Percentiles rank a stretch among this genome's conserved stretches.
These are phyloP conservation scores for Fusarium nygamai DNA, from an alignment of 2,329 filamentous ascomycete genomes.

Conservation along the genomic window DNA sequence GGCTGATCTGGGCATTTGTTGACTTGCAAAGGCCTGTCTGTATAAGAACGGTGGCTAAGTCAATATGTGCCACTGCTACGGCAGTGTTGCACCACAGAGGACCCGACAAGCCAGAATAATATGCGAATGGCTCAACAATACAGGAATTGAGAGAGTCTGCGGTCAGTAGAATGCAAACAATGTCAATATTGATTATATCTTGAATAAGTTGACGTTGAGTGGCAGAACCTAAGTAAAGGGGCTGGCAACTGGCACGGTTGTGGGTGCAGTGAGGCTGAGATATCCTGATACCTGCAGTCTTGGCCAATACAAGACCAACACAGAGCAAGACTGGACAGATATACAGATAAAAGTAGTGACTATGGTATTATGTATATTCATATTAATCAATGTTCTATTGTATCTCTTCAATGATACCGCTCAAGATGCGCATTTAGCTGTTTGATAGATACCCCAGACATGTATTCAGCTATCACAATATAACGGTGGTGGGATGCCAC, in stretches of 20 bases:
- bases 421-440: slow-evolving; percentile 2
- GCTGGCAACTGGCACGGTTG: slow-evolving; percentile 24
- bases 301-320: too few species aligned
- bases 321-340: background rate
- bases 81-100: background rate
- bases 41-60: background rate
- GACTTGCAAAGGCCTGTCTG: slow-evolving; percentile 6
- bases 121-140: background rate
- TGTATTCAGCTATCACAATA: slow-evolving; percentile 43
- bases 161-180: background rate
- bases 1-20: slow-evolving; percentile 9
- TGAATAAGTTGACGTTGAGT: background rate
- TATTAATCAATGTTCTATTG: slow-evolving; percentile 22
- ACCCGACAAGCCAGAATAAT: background rate
- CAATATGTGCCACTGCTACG: background rate
- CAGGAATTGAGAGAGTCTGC: background rate
- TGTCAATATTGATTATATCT: background rate
- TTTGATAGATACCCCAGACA: background rate
- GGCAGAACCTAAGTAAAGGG: slow-evolving; percentile 35
- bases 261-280: slow-evolving; percentile 38
- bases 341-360: background rate
- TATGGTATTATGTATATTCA: background rate
- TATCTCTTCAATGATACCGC: background rate
- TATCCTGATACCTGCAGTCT: slow-evolving; percentile 33
- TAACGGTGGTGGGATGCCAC: slow-evolving; percentile 34